Evolutionary conservation across 2,329 filamentous ascomycete species (phyloP).

Genomic region (Pseudogymnoascus sp.): DNA sequence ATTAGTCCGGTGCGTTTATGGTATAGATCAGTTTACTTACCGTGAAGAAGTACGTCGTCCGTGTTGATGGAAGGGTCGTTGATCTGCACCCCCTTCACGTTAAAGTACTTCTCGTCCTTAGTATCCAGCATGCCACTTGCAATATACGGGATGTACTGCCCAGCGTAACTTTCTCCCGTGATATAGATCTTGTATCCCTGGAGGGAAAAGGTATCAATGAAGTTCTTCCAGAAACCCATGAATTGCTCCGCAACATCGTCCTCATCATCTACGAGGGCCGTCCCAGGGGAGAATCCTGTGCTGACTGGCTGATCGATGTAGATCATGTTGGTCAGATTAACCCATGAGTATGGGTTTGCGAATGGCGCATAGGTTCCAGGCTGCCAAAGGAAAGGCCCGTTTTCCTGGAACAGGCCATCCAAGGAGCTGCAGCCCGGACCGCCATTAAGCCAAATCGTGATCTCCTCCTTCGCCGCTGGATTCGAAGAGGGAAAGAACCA

Average conservation of each 20-base stretch:
- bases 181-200: slow-evolving; percentile 55
- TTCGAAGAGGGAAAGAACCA: slow-evolving; percentile 50
- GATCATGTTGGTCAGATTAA: slow-evolving; percentile 47
- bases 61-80: slow-evolving; percentile 49
- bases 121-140: slow-evolving; percentile 42
- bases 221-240: slow-evolving; percentile 57
- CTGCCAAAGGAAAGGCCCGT: slow-evolving; percentile 38
- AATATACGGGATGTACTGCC: slow-evolving; percentile 39
- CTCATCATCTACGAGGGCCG: slow-evolving; percentile 43
- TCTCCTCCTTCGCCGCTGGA: slow-evolving; percentile 35
- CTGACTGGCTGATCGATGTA: slow-evolving; percentile 41
- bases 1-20: slow-evolving; percentile 8
- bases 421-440: slow-evolving; percentile 56
- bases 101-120: slow-evolving; percentile 49
- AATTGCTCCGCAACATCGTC: slow-evolving; percentile 49
- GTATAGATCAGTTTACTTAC: slow-evolving; percentile 11
- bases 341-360: slow-evolving; percentile 43
- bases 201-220: slow-evolving; percentile 49
- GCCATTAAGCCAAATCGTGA: slow-evolving; percentile 58
- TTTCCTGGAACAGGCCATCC: slow-evolving; percentile 51
- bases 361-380: slow-evolving; percentile 20
- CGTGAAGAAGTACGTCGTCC: slow-evolving; percentile 25
- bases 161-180: slow-evolving; percentile 56
- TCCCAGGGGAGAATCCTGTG: slow-evolving; percentile 48
- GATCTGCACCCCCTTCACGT: slow-evolving; percentile 52